phyloP scores from a whole-genome alignment of 345 rosid species.

The Capsella bursapastoris region DNA sequence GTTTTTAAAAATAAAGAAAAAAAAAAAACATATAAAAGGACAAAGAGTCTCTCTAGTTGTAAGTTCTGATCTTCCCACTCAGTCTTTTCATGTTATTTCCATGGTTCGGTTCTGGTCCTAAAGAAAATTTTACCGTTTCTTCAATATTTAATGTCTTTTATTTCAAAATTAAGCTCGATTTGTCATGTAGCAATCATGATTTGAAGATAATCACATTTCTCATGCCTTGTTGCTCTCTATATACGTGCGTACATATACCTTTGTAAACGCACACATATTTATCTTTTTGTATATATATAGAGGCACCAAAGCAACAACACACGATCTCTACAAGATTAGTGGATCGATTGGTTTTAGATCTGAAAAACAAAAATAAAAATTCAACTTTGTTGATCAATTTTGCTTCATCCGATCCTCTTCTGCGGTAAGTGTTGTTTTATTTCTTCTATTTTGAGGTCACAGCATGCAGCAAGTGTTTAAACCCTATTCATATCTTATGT shows the following conservation, averaged over 20 bases:
- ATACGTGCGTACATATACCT: slow-evolving; percentile 10
- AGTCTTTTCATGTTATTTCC: slow-evolving; percentile 38
- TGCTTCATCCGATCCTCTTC: not conserved
- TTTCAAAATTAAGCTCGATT: slow-evolving; percentile 36
- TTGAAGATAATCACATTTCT: slow-evolving; percentile 48
- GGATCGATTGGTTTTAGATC: slow-evolving; percentile 42
- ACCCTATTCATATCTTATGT: not conserved
- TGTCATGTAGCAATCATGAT: slow-evolving; percentile 50
- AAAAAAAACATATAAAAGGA: not conserved
- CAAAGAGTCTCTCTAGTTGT: slow-evolving; percentile 24
- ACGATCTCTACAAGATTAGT: slow-evolving; percentile 42
- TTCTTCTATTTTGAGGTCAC: too few species aligned
- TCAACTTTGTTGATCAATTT: slow-evolving; percentile 6
- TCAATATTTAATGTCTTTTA: slow-evolving; percentile 10
- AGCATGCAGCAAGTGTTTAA: too few species aligned
- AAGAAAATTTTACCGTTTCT: slow-evolving; percentile 35
- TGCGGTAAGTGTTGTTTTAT: slow-evolving; percentile 29
- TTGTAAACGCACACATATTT: not conserved
- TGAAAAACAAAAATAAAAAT: not conserved
- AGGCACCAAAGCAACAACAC: slow-evolving; percentile 38
- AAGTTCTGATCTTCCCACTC: slow-evolving; percentile 25
- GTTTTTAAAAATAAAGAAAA: too few species aligned
- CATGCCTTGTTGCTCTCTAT: slow-evolving; percentile 37
- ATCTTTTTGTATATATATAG: slow-evolving; percentile 17
- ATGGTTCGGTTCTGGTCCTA: slow-evolving; percentile 33